Evolutionary conservation across 2,329 filamentous ascomycete species (phyloP), one percentile per base, ranked within the genome.

Genomic region (Neophaeococcomyces mojaviensis): DNA sequence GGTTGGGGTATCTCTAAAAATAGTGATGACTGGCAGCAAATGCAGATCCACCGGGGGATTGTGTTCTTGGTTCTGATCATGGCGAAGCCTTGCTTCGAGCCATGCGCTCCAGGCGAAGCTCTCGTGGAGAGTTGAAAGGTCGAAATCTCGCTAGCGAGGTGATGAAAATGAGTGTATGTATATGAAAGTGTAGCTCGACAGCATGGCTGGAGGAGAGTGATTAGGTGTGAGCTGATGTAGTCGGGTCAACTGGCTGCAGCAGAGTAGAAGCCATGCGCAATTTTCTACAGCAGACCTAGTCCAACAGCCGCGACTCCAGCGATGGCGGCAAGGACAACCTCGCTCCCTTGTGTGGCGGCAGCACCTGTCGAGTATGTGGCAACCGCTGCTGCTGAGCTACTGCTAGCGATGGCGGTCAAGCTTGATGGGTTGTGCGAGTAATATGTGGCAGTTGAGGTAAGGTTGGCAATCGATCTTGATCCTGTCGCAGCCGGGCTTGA

Each of bases 281-380:
- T 10, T 2, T 38, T 46, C 44, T 46, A 55, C 48, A 51, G 53
- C 12, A 52, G 53, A 30, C 49, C 51, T 44, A 44, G 50, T 48
- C 48, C 44, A 30, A 55, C 34, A 16, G 48, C 53, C 20, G 44
- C 51, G n/a, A 49, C 47, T 9, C 53, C 53, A 4, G 53, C 53
- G n/a, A 55, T 36, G 32, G 47, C 53, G n/a, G 51, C 53, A 22
- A 52, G 39, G 9, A 49, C 51, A 16, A 50, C 31, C 30, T 53
- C 51, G 38, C 48, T 40, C 35, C 52, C 49, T 18, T 50, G 49
- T 7, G 42, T 22, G 26, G 36, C 48, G 19, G 49, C 53, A 16
- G 49, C 51, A 16, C 53, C 53, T 26, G 51, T 48, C 4, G 51
- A 51, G 12, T 42, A 37, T 18, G 44, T 34, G n/a, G 51, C 53